phyloP scores from a whole-genome alignment of 768 basidiomycete species.

The Lactifluus rugatus region DNA sequence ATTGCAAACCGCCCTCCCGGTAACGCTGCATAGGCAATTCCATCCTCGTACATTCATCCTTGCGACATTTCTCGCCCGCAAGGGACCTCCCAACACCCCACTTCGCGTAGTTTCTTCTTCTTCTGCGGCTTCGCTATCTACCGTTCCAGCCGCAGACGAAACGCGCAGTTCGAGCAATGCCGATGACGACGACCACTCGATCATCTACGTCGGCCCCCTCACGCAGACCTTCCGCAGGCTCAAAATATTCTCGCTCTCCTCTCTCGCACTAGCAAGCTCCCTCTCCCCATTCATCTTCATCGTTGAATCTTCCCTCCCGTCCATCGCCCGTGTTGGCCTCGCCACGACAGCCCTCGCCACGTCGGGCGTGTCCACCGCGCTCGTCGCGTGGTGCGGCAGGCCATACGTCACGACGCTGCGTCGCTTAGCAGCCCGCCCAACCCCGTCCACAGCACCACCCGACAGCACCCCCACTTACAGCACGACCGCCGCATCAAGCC shows the following conservation, averaged over 20 bases:
- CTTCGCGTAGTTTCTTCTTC: background rate
- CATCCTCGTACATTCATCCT: background rate
- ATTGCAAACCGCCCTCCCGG: background rate
- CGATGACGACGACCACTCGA: slow-evolving; percentile 22
- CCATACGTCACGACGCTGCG: slow-evolving; percentile 66
- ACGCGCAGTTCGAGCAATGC: background rate
- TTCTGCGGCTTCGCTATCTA: background rate
- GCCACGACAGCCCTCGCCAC: slow-evolving; percentile 63
- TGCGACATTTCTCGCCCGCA: background rate
- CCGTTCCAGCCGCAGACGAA: background rate
- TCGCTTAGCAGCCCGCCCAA: slow-evolving; percentile 25
- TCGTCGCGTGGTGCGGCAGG: slow-evolving; percentile 62
- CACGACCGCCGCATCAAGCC: background rate
- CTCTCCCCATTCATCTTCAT: slow-evolving; percentile 76
- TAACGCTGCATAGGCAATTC: background rate
- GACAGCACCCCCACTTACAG: slow-evolving; percentile 24
- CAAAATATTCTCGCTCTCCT: slow-evolving; percentile 76
- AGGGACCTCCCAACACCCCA: background rate
- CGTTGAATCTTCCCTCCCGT: slow-evolving; percentile 67
- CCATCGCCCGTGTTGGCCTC: slow-evolving; percentile 55
- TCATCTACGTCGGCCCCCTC: slow-evolving; percentile 63
- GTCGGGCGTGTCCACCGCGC: slow-evolving; percentile 60
- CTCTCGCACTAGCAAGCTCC: slow-evolving; percentile 55
- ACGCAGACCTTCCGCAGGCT: slow-evolving; percentile 62
- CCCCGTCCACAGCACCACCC: background rate